Evolutionary conservation across 495 filamentous ascomycete species (phyloP), one percentile per base, ranked within the genome.

Genomic region (Penicillium maclennaniae): DNA sequence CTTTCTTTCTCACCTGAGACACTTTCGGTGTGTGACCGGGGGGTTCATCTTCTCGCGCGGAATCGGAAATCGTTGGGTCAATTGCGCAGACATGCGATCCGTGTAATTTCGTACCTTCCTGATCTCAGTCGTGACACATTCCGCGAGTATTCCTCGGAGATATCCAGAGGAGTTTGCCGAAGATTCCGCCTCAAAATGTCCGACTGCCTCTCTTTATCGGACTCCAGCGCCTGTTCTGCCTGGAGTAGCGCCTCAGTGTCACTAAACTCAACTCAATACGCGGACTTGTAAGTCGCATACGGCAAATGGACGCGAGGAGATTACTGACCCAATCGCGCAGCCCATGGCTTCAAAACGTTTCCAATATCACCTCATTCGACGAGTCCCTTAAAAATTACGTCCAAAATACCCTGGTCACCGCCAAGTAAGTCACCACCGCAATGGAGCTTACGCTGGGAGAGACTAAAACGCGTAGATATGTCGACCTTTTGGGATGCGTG

Each of bases 271-370:
- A 73, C 70, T 45, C 66, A 95, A 44, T 78, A 81, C 49, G 79
- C 78, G 39, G 70, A 83, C 58, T 98, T 89, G 92, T 97, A 79
- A 68, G 91, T 83, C 51, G 40, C 17, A 38, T 17, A n/a, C 16
- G 25, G 15, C n/a, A 51, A 46, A 27, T 12, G 15, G 10, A 26
- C 31, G 31, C 31, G 26, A 28, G 9, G n/a, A 19, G 16, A 9
- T 9, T 54, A 53, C 72, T 77, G 46, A 77, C 49, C 6, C 27
- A 40, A 34, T 45, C 31, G 31, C 9, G 8, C 61, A 97, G 92
- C 72, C 87, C 93, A 47, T 99, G 97, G 66, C 83, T 99, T 48
- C 72, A 84, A 56, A 87, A 79, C 56, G 92, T 97, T 62, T 83
- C 87, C 46, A 84, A 84, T 62, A 75, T 81, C n/a, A 69, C 80